Evolutionary conservation across 2,329 filamentous ascomycete genomes (phyloP), one percentile per base, ranked within the genome.

Genomic region (Raffaelea deltoideospora): DNA sequence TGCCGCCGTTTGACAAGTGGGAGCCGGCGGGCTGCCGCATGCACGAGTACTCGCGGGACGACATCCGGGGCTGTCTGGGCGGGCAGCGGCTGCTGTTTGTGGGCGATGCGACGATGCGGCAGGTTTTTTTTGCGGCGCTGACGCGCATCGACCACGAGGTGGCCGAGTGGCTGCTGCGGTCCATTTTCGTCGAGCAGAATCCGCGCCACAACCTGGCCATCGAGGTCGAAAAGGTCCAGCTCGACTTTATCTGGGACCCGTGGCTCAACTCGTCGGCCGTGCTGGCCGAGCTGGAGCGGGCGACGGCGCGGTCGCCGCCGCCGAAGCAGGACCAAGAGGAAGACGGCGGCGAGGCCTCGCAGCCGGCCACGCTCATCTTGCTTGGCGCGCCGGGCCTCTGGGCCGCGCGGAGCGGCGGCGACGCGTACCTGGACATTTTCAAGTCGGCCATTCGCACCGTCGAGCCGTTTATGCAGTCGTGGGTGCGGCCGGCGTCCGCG

Each of bases 161-260:
- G 21, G 58, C 60, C 4, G 50, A 59, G 13, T 44, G 51, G 21
- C 51, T 55, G 22, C 50, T 57, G 14, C 44, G 50, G 2, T 51
- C 53, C 17, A 53, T 58, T 14, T 45, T 57, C n/a, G 48, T 50
- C 14, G 39, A 44, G 4, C 46, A 49, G 21, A 48, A 56, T 29
- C 62, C 64, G 37, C 65, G 69, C 42, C 48, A 50, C 14, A 58
- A 70, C 48, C 48, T 67, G 7, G 51, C 55, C 4, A 61, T 67
- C 38, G 51, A 54, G 6, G 57, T 58, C 2, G 55, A 56, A 13
- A 59, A 58, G n/a, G 57, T 70, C 3, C 58, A 49, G 21, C 45
- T 77, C 20, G 56, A 68, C 33, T 76, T 75, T 43, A 50, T 75
- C 10, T 79, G 72, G 71, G 73, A 79, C 50, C 74, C 75, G 1